phyloP scores from a whole-genome alignment of 2,329 filamentous ascomycete genomes.

The Cryphonectria naterciae region DNA sequence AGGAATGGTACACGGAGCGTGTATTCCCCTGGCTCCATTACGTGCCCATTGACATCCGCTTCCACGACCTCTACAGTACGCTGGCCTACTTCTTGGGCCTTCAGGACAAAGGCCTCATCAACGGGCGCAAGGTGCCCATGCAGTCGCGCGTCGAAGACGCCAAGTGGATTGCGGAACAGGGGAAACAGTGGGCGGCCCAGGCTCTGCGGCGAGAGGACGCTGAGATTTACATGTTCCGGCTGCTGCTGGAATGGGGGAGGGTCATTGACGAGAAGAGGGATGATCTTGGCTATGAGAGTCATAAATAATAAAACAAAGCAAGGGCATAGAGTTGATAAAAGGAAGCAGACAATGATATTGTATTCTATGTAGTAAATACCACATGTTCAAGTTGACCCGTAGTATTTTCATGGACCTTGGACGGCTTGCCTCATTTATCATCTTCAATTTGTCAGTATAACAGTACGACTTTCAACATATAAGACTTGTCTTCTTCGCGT shows the following conservation, averaged over 20 bases:
- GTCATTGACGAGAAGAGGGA: constrained; percentile 65
- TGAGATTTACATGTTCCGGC: constrained; percentile 78
- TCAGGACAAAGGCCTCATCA: constrained; percentile 46
- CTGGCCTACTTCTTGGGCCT: constrained; percentile 74
- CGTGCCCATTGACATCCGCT: constrained; percentile 74
- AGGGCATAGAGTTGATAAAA: background rate
- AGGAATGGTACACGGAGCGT: constrained; percentile 77
- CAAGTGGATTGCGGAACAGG: constrained; percentile 67
- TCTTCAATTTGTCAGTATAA: too few relatives aligned
- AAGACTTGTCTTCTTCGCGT: too few relatives aligned
- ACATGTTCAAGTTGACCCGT: too few relatives aligned
- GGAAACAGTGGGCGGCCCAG: constrained; percentile 65
- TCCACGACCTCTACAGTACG: constrained; percentile 74
- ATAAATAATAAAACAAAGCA: background rate
- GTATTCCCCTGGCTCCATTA: constrained; percentile 80
- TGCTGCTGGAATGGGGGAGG: constrained; percentile 78
- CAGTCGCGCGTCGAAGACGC: constrained; percentile 57
- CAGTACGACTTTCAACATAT: too few relatives aligned
- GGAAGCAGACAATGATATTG: background rate
- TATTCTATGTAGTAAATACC: background rate
- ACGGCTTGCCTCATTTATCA: too few relatives aligned
- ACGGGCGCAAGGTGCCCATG: constrained; percentile 52
- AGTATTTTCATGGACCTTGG: too few relatives aligned
- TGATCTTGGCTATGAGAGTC: constrained; percentile 29
- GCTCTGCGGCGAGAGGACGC: constrained; percentile 73